A percentile compares a stretch with the other conserved stretches of the same genome.
These are phyloP conservation scores for Candida loeiensis DNA, from an alignment of 805 yeast species.

Conservation along the genomic window DNA sequence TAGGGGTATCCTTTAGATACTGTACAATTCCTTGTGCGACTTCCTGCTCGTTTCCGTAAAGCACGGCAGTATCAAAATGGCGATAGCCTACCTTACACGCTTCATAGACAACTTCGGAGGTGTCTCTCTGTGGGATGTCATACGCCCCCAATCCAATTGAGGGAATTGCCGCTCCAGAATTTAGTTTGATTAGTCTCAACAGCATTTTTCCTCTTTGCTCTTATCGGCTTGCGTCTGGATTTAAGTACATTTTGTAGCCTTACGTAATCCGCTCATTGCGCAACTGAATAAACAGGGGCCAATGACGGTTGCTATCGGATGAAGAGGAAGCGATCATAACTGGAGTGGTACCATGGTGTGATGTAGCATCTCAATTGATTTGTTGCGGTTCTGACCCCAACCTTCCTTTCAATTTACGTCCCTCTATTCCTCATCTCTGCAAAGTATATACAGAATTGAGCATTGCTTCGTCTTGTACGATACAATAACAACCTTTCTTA, in stretches of 20 bases:
- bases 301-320: slow-evolving; percentile 1
- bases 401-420: too few species aligned
- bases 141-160: slow-evolving; percentile 51
- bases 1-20: slow-evolving; percentile 35
- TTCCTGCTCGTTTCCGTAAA: slow-evolving; percentile 63
- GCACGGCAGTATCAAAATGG: slow-evolving; percentile 73
- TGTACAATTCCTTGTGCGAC: slow-evolving; percentile 59
- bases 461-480: too few species aligned
- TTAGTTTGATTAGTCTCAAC: slow-evolving; percentile 19
- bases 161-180: slow-evolving; percentile 37
- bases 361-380: too few species aligned
- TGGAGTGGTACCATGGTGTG: too few species aligned
- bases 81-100: slow-evolving; percentile 67
- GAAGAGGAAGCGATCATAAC: too few species aligned
- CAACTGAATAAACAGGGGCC: not conserved
- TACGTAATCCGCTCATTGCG: not conserved
- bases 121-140: slow-evolving; percentile 32
- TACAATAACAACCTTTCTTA: too few species aligned
- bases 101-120: slow-evolving; percentile 44
- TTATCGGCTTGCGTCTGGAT: not conserved
- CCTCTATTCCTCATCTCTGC: too few species aligned
- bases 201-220: not conserved
- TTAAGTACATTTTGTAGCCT: not conserved
- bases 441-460: too few species aligned
- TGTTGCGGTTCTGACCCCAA: too few species aligned